Evolutionary conservation across 2,329 filamentous ascomycete species (phyloP), one percentile per base, ranked within the genome.

Genomic region (Nothopassalora personata): DNA sequence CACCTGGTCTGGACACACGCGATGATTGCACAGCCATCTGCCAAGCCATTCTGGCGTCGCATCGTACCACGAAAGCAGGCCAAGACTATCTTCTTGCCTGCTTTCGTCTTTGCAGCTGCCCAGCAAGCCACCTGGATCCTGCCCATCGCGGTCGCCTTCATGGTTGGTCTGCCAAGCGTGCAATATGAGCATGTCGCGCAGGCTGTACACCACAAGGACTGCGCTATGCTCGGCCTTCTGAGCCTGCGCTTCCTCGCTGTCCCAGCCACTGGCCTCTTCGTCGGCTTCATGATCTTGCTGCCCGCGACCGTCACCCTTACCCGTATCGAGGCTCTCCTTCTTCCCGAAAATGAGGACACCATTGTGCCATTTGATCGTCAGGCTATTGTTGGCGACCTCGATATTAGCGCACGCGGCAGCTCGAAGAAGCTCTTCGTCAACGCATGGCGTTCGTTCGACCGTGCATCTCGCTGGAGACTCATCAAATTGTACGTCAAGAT

Each of bases 321-420:
- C 65, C 90, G 93, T 63, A 86, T 96, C 36, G 91, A 96, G 72
- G 91, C 92, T 6, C 93, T 90, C 52, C 85, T 96, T 67, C 84
- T 97, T 2, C 84, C 91, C 0, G 87, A 90, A 60, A 86, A 90
- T 18, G 83, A 91, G 65, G 88, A 95, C 76, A 86, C 90, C 28
- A 89, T 97, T 64, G 86, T 97, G 36, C 87, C 90, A 33, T 96
- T 97, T 69, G 93, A 97, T 79, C 89, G 91, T 64, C 87, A 87
- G 31, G 88, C 86, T 71, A 84, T 93, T 30, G 84, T 87, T 64
- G 69, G 67, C 36, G 86, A 89, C n/a, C 83, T 84, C 60, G 81
- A 91, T 53, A 79, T 91, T n/a, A 86, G 85, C 60, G 90, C 88
- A 56, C 83, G 81, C 63, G 89, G 90, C 65, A 64, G 64, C 60